These are phyloP conservation scores for Colletotrichum zoysiae DNA, from an alignment of 2,329 filamentous ascomycete species.

Conservation along the genomic window DNA sequence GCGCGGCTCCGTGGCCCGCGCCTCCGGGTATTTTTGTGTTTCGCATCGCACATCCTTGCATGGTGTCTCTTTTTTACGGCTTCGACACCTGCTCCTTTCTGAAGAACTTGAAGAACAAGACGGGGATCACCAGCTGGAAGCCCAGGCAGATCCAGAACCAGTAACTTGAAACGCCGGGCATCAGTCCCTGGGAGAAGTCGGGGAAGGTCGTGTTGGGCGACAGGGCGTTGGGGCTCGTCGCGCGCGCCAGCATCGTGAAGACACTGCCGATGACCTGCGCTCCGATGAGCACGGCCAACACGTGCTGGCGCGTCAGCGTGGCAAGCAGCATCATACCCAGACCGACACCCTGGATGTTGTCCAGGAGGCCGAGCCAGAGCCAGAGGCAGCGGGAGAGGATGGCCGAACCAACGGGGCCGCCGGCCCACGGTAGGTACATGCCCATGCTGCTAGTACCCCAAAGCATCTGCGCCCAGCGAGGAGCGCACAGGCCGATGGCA, in stretches of 20 bases:
- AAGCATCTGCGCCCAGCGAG: constrained; percentile 76
- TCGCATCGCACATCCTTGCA: constrained; percentile 31
- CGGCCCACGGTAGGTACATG: constrained; percentile 73
- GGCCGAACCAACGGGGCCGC: constrained; percentile 62
- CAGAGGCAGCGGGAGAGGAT: constrained; percentile 71
- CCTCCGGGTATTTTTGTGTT: constrained; percentile 38
- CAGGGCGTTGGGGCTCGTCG: constrained; percentile 70
- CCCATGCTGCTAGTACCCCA: constrained; percentile 73
- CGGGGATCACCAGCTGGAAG: constrained; percentile 69
- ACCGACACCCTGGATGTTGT: constrained; percentile 74
- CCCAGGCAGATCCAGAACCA: constrained; percentile 73
- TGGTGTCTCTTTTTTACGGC: constrained; percentile 51
- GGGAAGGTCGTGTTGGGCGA: constrained; percentile 74
- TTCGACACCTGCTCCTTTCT: constrained; percentile 70
- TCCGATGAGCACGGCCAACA: constrained; percentile 70
- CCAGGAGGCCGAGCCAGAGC: constrained; percentile 73
- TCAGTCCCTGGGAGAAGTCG: constrained; percentile 65
- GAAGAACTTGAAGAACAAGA: constrained; percentile 69
- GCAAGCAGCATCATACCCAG: constrained; percentile 77
- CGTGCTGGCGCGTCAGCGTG: constrained; percentile 74
- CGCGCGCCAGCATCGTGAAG: constrained; percentile 72
- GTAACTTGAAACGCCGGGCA: constrained; percentile 59
- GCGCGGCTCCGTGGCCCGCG: background rate
- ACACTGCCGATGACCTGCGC: constrained; percentile 73
- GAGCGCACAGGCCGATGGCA: constrained; percentile 74